Conservation (phyloP, 352 stramenopile species). For the Aphanomyces invadans region DNA sequence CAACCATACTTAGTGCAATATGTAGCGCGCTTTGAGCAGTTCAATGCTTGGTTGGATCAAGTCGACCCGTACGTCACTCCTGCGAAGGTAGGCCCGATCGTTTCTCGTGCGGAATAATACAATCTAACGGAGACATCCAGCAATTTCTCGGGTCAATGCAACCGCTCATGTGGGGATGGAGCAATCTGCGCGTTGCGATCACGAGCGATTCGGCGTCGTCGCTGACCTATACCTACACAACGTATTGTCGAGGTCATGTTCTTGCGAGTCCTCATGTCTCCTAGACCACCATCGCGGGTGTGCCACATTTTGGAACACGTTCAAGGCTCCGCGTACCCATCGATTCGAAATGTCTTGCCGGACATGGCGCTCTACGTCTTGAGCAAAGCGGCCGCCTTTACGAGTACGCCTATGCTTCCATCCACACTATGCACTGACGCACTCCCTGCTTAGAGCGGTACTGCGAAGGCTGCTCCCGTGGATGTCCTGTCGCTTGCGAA, state of each 20-base stretch:
- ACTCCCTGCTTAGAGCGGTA: constrained; percentile 29
- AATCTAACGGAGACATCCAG: constrained; percentile 28
- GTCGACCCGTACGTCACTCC: constrained; percentile 44
- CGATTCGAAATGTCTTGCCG: not conserved
- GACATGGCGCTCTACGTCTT: constrained; percentile 1
- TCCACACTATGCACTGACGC: not conserved
- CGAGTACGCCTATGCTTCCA: not conserved
- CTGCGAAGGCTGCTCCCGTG: constrained; percentile 65
- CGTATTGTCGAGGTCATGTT: not conserved
- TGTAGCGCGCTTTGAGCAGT: constrained; percentile 55
- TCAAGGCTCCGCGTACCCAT: not conserved
- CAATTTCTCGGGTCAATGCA: constrained; percentile 48
- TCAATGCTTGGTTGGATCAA: constrained; percentile 43
- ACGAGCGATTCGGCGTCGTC: constrained; percentile 46
- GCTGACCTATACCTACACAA: constrained; percentile 36
- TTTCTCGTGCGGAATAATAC: too few relatives aligned
- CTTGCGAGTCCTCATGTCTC: not conserved
- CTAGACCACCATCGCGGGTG: not conserved
- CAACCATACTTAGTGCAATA: constrained; percentile 60
- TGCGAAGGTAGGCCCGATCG: constrained; percentile 31
- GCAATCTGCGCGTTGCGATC: constrained; percentile 57
- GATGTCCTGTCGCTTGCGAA: constrained; percentile 48
- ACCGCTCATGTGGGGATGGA: constrained; percentile 74
- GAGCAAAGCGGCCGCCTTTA: not conserved
- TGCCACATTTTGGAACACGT: not conserved